Conservation (phyloP, 192 early-diverging fungal genomes). For the Gryganskiella cystojenkinii region DNA sequence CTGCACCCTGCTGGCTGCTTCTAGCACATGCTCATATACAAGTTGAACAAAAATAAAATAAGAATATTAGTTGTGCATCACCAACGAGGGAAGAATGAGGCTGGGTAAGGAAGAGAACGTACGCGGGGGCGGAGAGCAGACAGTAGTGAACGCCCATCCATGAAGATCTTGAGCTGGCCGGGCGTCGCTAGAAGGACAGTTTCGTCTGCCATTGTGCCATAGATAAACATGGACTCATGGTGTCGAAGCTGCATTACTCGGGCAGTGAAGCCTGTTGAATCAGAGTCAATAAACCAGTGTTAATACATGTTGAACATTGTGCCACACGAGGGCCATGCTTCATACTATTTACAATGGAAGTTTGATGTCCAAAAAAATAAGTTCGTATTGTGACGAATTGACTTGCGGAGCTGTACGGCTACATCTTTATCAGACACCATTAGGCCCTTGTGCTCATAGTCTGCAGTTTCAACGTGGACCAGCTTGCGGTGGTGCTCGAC, state of each 20-base stretch:
- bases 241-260: conserved; percentile 4
- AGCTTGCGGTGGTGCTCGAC: conserved; percentile 10
- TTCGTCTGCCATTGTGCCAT: conserved; percentile 10
- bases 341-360: conserved; percentile 6
- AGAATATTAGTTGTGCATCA: conserved; percentile 1
- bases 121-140: neutral
- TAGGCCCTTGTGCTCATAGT: conserved; percentile 12
- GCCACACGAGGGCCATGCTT: neutral
- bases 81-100: conserved; percentile 4
- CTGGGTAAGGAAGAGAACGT: neutral
- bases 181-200: neutral
- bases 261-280: conserved; percentile 12
- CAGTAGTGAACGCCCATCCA: conserved; percentile 11
- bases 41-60: neutral
- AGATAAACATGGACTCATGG: conserved; percentile 2
- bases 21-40: conserved; percentile 7
- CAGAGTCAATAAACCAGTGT: conserved; percentile 4
- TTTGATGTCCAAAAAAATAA: conserved; percentile 12
- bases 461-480: conserved; percentile 7
- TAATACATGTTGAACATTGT: conserved; percentile 3
- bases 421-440: conserved; percentile 6
- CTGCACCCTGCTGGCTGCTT: conserved; percentile 2
- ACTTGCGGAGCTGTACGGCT: conserved; percentile 9
- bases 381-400: conserved; percentile 11
- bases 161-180: conserved; percentile 4